phyloP scores from a whole-genome alignment of 1,284 basidiomycete species.

The Mycena sp. region DNA sequence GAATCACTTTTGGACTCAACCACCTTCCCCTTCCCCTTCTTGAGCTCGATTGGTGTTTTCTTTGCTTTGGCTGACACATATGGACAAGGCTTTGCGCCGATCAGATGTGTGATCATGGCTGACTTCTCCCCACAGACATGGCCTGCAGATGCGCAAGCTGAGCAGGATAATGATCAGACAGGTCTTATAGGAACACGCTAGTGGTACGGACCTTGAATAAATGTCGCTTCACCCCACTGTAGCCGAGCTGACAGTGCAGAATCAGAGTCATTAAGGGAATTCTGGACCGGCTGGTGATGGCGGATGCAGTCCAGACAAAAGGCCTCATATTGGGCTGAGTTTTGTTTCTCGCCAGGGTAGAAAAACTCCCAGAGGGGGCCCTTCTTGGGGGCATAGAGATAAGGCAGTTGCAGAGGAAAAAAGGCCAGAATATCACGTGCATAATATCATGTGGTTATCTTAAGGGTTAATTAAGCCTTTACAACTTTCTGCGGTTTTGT shows the following conservation, averaged over 20 bases:
- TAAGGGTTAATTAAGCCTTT: too few species aligned
- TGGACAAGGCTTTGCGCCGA: background rate
- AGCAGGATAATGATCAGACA: background rate
- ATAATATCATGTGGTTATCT: too few species aligned
- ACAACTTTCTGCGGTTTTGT: too few species aligned
- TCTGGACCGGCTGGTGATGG: background rate
- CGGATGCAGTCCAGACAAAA: background rate
- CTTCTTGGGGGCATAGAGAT: too few species aligned
- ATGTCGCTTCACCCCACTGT: background rate
- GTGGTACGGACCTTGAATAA: background rate
- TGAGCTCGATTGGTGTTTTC: background rate
- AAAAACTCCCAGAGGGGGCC: too few species aligned
- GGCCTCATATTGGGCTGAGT: background rate
- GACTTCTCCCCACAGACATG: background rate
- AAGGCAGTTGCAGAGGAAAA: too few species aligned
- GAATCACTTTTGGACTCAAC: background rate
- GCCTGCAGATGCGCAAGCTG: background rate
- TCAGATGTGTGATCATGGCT: background rate
- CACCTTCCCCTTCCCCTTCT: background rate
- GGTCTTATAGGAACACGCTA: background rate
- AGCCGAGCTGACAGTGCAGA: too few species aligned
- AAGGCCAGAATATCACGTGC: too few species aligned
- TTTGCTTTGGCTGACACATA: background rate
- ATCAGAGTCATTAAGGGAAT: background rate
- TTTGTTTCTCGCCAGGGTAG: too few species aligned